Conservation (phyloP, 192 early-diverging fungal species). For the Dimargaris xerosporica region DNA sequence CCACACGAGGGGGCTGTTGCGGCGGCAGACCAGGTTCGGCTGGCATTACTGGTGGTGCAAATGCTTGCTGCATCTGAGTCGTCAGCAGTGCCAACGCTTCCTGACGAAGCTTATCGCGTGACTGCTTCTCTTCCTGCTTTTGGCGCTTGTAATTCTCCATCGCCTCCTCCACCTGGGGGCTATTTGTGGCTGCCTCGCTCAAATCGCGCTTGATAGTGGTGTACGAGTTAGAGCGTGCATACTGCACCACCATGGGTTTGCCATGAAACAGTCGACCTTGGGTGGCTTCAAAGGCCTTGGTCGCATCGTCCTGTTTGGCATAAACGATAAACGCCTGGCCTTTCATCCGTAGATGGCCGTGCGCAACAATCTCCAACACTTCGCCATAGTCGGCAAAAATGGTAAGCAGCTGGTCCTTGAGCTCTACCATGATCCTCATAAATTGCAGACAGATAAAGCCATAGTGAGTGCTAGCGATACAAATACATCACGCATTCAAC, state of each 20-base stretch:
- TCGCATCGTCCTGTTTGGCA: conserved; percentile 49
- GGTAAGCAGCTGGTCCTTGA: conserved; percentile 56
- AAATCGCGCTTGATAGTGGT: not conserved
- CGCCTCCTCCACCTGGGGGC: conserved; percentile 43
- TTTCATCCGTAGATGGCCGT: conserved; percentile 63
- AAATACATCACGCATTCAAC: not conserved
- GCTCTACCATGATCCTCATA: conserved; percentile 22
- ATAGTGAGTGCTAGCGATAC: not conserved
- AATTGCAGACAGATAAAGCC: not conserved
- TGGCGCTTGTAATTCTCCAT: conserved; percentile 20
- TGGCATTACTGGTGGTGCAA: not conserved
- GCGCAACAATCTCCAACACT: conserved; percentile 66
- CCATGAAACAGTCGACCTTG: conserved; percentile 72
- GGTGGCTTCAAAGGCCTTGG: conserved; percentile 62
- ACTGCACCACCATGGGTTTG: conserved; percentile 55
- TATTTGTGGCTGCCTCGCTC: conserved; percentile 21
- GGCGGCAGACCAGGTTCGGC: not conserved
- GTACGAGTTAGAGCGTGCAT: not conserved
- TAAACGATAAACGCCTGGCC: conserved; percentile 93
- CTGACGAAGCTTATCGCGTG: conserved; percentile 15
- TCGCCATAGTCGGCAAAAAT: conserved; percentile 76
- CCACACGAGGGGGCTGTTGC: not conserved
- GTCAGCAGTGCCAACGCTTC: conserved; percentile 6
- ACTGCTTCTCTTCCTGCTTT: conserved; percentile 15
- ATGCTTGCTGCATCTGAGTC: not conserved